These are phyloP conservation scores for Arxiozyma slooffiae DNA, from an alignment of 1,139 yeast genomes.

Conservation along the genomic window DNA sequence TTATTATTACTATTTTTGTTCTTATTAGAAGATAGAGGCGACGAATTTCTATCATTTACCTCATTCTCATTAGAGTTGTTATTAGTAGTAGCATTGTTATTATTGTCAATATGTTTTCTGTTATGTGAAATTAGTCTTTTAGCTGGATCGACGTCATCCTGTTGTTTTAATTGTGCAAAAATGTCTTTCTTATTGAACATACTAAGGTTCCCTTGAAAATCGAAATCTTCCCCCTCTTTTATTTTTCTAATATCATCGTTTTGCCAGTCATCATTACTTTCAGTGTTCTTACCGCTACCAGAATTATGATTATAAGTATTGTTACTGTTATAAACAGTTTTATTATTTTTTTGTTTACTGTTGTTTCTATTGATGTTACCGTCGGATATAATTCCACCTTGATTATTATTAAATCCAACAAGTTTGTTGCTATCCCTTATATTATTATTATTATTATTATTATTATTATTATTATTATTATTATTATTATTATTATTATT, in stretches of 20 bases:
- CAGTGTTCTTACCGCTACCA: background rate
- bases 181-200: slow-evolving; percentile 76
- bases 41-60: slow-evolving; percentile 15
- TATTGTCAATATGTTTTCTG: slow-evolving; percentile 33
- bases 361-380: slow-evolving; percentile 4
- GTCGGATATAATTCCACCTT: slow-evolving; percentile 6
- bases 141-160: slow-evolving; percentile 51
- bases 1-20: slow-evolving; percentile 25
- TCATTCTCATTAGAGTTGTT: too few relatives aligned
- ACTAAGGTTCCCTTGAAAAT: slow-evolving; percentile 72
- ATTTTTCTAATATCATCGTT: slow-evolving; percentile 43
- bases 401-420: slow-evolving; percentile 6
- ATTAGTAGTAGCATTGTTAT: too few relatives aligned
- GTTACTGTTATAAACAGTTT: slow-evolving; percentile 5
- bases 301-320: slow-evolving; percentile 20
- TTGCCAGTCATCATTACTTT: slow-evolving; percentile 38
- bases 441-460: slow-evolving; percentile 9
- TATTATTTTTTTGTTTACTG: slow-evolving; percentile 4
- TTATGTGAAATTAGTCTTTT: slow-evolving; percentile 71
- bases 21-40: background rate
- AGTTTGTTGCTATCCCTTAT: slow-evolving; percentile 9
- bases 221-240: slow-evolving; percentile 60
- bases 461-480: too few relatives aligned
- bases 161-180: slow-evolving; percentile 62
- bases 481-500: too few relatives aligned